These are phyloP conservation scores for Clonostachys rosea DNA, from an alignment of 2,329 filamentous ascomycete species.

Conservation along the genomic window DNA sequence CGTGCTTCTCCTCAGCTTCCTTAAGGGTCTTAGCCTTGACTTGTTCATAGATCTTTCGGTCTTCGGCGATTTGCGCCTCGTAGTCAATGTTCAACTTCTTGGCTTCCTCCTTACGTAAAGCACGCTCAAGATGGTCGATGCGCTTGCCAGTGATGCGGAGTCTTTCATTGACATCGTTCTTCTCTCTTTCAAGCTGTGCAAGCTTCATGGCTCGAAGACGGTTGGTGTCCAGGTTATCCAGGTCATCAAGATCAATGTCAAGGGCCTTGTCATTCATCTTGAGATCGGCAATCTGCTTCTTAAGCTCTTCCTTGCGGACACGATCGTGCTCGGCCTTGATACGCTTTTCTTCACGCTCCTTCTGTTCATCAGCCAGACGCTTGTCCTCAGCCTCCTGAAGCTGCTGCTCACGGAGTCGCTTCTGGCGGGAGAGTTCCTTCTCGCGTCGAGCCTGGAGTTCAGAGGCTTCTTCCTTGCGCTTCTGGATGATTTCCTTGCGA, in stretches of 20 bases:
- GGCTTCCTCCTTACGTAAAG: constrained; percentile 90
- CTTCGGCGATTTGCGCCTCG: constrained; percentile 72
- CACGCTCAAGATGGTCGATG: constrained; percentile 94
- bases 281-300: constrained; percentile 87
- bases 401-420: constrained; percentile 80
- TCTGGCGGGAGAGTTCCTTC: constrained; percentile 86
- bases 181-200: constrained; percentile 93
- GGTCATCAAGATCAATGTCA: constrained; percentile 72
- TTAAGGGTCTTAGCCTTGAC: constrained; percentile 72
- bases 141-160: constrained; percentile 90
- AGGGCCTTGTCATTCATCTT: constrained; percentile 78
- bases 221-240: constrained; percentile 84
- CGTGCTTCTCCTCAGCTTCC: constrained; percentile 84
- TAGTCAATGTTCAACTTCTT: constrained; percentile 90
- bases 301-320: constrained; percentile 87
- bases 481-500: constrained; percentile 87
- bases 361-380: constrained; percentile 87
- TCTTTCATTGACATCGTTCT: constrained; percentile 91
- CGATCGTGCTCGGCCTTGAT: constrained; percentile 83
- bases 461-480: constrained; percentile 94
- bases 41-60: constrained; percentile 76
- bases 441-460: constrained; percentile 84
- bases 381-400: constrained; percentile 85
- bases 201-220: constrained; percentile 92
- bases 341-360: constrained; percentile 82